These are phyloP conservation scores for Penicillium paradoxum DNA, from an alignment of 495 filamentous ascomycete species.

Conservation along the genomic window DNA sequence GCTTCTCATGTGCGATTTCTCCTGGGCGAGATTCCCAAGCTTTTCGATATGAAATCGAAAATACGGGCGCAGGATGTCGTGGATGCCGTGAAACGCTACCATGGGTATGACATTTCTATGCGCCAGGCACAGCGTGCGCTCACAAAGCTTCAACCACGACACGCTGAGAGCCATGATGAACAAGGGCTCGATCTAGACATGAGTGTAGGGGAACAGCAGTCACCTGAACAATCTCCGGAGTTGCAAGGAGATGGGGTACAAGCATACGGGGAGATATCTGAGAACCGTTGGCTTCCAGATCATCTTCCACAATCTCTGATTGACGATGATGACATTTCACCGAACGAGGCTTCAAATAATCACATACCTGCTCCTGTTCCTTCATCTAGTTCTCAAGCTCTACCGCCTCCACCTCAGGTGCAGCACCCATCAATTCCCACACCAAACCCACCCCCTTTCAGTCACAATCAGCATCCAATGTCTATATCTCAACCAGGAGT, in stretches of 20 bases:
- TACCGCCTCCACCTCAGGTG: constrained; percentile 18
- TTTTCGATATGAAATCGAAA: constrained; percentile 41
- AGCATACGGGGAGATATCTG: constrained; percentile 27
- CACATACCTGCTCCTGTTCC: constrained; percentile 16
- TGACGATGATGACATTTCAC: constrained; percentile 25
- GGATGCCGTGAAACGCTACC: constrained; percentile 43
- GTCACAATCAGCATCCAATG: constrained; percentile 18
- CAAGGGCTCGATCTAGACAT: constrained; percentile 15
- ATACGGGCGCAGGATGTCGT: constrained; percentile 41
- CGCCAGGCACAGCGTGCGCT: constrained; percentile 44
- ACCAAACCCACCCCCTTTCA: constrained; percentile 19
- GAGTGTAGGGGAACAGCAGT: constrained; percentile 19
- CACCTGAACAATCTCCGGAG: constrained; percentile 19
- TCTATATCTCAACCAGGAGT: constrained; percentile 21
- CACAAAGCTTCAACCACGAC: constrained; percentile 36
- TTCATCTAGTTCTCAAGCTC: constrained; percentile 22
- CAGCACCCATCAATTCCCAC: constrained; percentile 20
- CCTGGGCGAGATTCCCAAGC: constrained; percentile 42
- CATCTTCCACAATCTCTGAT: constrained; percentile 26
- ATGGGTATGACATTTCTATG: constrained; percentile 45
- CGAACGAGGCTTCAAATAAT: constrained; percentile 21
- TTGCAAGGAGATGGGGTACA: constrained; percentile 17
- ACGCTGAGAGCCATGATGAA: constrained; percentile 22
- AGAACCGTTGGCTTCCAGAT: constrained; percentile 36
- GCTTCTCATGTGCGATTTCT: constrained; percentile 47